A percentile compares a stretch with the other conserved stretches of the same genome.
Evolutionary conservation across 805 yeast genomes (phyloP).

Genomic region (Tanozyma kutaoensis): DNA sequence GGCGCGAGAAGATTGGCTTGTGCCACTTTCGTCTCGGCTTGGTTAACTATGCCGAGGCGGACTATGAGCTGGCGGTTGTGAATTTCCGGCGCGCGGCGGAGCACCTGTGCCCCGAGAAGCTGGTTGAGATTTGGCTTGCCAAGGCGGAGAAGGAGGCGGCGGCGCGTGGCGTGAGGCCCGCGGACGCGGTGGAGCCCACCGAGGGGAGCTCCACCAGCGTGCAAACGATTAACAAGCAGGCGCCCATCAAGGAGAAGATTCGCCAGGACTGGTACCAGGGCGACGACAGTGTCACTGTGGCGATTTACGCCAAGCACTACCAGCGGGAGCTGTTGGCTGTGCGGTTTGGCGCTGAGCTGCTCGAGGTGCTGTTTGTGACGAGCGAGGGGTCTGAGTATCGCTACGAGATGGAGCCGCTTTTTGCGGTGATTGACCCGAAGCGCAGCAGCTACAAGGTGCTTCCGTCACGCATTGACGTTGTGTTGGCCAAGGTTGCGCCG

Average conservation of each 20-base stretch:
- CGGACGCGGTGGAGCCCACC: conserved; percentile 2
- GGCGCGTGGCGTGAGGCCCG: conserved; percentile 9
- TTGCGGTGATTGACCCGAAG: conserved; percentile 33
- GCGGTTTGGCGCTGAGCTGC: conserved; percentile 19
- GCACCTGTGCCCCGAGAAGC: conserved; percentile 29
- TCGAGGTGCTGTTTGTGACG: conserved; percentile 34
- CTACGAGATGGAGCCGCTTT: conserved; percentile 42
- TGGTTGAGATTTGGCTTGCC: conserved; percentile 33
- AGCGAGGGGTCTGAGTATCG: conserved; percentile 40
- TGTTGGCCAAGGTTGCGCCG: conserved; percentile 32
- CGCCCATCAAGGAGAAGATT: conserved; percentile 23
- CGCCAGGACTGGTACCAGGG: conserved; percentile 51
- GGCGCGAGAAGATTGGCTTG: conserved; percentile 30
- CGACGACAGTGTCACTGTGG: conserved; percentile 38
- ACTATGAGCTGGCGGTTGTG: conserved; percentile 24
- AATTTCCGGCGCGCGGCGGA: conserved; percentile 29
- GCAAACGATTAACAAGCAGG: conserved; percentile 22
- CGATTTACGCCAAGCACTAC: conserved; percentile 59
- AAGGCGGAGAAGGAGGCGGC: conserved; percentile 21
- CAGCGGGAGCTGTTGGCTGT: conserved; percentile 34
- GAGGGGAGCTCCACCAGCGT: conserved; percentile 11
- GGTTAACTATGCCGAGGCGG: conserved; percentile 28
- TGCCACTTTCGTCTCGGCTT: conserved; percentile 38
- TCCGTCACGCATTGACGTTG: conserved; percentile 64
- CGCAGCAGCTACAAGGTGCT: conserved; percentile 37